Evolutionary conservation across 176 grass and related monocot genomes (phyloP), one percentile per base, ranked within the genome.

Genomic region (Ampelocalamus luodianensis): DNA sequence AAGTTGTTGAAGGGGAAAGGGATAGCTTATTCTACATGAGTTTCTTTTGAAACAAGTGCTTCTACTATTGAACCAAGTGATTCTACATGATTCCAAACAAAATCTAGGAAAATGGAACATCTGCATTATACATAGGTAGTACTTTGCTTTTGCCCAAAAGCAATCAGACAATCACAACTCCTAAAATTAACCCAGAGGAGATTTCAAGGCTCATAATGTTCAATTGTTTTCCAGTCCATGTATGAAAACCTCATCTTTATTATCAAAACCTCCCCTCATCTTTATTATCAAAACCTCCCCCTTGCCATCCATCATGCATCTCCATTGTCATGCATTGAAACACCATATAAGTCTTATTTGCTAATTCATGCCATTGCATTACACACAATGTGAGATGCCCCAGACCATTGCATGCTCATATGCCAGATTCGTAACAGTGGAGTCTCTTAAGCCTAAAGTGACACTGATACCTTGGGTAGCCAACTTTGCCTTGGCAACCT

Each of bases 1-100:
- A 14, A 74, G 60, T 74, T 36, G 60, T 74, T 36, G 7, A 66
- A 79, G 8, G 36, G 36, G 36, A 11, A 36, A 65, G 22, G 67
- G 20, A 65, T 61, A 83, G 24, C 14, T 88, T 79, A 84, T 11
- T 74, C 17, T 68, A 42, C 59, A 89, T 32, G 59, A 59, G 45
- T 24, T 49, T 63, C 26, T 59, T 56, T 62, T 50, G 43, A 29
- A 68, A 36, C 22, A 67, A 67, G 10, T 17, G 18, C 8, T 27
- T 67, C 46, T 17, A 75, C 34, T 23, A 27, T 46, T 26, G 23
- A 61, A 61, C 10, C 29, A 48, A 65, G 42, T 48, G 18, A 4
- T 65, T 74, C 22, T 66, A 80, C 24, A 59, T 10, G 46, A 49
- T 43, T 54, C 61, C 5, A 44, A 32, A 78, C 55, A 84, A 24